Percentiles rank a stretch among this genome's conserved stretches.
Conservation (phyloP, 2,329 filamentous ascomycete genomes). For the Hypoxylon sp. region DNA sequence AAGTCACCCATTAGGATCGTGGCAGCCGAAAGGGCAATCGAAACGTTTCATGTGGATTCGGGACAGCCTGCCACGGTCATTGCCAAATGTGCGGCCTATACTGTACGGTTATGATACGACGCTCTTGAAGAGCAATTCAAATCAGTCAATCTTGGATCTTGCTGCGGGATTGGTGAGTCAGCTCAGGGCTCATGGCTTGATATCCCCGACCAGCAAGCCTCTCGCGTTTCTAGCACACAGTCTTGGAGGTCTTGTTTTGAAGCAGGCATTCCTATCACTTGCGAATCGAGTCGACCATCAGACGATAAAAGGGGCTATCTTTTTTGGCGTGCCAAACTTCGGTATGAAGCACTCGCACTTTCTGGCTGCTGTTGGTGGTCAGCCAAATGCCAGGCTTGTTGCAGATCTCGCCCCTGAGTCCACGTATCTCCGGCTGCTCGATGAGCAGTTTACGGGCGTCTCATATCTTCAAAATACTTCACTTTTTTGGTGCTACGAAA, state of each 20-base stretch:
- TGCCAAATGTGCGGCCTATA: slow-evolving; percentile 33
- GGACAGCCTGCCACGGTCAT: slow-evolving; percentile 33
- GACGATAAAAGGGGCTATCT: slow-evolving; percentile 29
- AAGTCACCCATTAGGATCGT: slow-evolving; percentile 39
- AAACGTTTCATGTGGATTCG: slow-evolving; percentile 43
- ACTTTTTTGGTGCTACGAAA: slow-evolving; percentile 40
- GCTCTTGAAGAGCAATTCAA: slow-evolving; percentile 35
- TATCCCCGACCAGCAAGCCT: slow-evolving; percentile 28
- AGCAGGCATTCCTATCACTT: slow-evolving; percentile 37
- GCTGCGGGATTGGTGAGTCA: slow-evolving; percentile 26
- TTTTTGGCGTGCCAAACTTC: slow-evolving; percentile 40
- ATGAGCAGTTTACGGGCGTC: slow-evolving; percentile 32
- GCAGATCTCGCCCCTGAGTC: slow-evolving; percentile 21
- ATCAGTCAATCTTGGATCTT: slow-evolving; percentile 37
- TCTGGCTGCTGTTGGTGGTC: slow-evolving; percentile 26
- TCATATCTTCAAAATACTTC: slow-evolving; percentile 8
- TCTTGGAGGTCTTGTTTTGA: slow-evolving; percentile 41
- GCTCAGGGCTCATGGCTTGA: slow-evolving; percentile 33
- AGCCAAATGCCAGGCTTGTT: slow-evolving; percentile 32
- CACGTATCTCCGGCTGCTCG: slow-evolving; percentile 19
- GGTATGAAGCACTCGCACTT: slow-evolving; percentile 39
- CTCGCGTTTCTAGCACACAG: slow-evolving; percentile 42
- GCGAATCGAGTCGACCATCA: slow-evolving; percentile 19
- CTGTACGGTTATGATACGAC: slow-evolving; percentile 41
- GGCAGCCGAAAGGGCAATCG: slow-evolving; percentile 32